Conservation (phyloP, 148 eudicot genomes). For the Cornus controversa region DNA sequence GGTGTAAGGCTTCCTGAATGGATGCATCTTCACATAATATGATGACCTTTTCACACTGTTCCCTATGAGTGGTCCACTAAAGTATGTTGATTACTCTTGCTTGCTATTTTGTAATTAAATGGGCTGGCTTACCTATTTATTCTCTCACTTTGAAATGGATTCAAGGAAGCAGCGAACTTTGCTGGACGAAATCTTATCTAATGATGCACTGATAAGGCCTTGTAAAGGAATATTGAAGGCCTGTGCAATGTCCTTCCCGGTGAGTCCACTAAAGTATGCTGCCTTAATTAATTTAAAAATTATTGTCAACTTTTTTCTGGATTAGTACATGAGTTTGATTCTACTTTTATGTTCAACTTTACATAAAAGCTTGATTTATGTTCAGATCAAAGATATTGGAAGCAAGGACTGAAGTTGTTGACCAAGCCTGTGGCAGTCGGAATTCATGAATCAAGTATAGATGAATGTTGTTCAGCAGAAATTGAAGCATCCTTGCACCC, state of each 20-base stretch:
- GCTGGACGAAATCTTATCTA: conserved; percentile 57
- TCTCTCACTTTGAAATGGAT: conserved; percentile 15
- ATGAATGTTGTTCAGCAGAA: conserved; percentile 33
- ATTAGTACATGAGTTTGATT: not conserved
- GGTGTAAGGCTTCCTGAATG: not conserved
- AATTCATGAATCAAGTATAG: conserved; percentile 13
- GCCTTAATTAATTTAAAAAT: no score
- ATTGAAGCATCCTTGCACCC: conserved; percentile 65
- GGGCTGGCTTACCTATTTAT: not conserved
- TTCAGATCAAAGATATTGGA: conserved; percentile 79
- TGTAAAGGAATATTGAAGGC: conserved; percentile 73
- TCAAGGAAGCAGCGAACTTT: conserved; percentile 74
- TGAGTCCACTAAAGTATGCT: conserved; percentile 26
- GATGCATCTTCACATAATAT: no score
- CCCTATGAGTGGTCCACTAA: no score
- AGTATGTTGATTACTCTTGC: no score
- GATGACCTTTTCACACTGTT: no score
- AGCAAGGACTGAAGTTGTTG: conserved; percentile 83
- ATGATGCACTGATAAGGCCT: conserved; percentile 66
- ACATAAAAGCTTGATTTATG: not conserved
- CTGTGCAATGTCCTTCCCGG: conserved; percentile 87
- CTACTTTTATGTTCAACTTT: no score
- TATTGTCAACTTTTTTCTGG: not conserved
- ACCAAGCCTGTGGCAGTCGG: conserved; percentile 42
- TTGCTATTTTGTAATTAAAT: no score